Conservation (phyloP, 2,329 filamentous ascomycete species). For the Elsinoe australis region DNA sequence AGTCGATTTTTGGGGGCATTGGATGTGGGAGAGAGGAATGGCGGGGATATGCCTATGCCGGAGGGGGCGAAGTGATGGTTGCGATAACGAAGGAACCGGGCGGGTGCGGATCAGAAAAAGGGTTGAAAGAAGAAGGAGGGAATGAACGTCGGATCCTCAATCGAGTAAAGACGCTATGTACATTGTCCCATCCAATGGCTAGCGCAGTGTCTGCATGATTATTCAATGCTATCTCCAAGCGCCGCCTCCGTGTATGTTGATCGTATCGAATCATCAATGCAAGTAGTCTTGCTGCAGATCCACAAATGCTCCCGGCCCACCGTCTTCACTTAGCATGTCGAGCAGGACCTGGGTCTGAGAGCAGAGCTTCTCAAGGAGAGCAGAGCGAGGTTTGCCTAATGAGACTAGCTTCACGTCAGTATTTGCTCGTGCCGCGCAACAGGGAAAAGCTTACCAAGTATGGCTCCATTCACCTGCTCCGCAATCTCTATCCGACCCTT, state of each 20-base stretch:
- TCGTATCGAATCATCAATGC: background rate
- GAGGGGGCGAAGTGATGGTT: constrained; percentile 10
- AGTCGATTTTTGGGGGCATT: constrained; percentile 33
- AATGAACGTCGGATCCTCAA: background rate
- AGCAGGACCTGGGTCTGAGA: constrained; percentile 81
- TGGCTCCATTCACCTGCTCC: constrained; percentile 89
- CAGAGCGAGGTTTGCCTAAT: constrained; percentile 78
- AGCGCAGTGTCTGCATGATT: constrained; percentile 1
- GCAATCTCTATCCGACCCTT: constrained; percentile 70
- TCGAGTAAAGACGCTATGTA: constrained; percentile 5
- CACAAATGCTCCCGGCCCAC: constrained; percentile 75
- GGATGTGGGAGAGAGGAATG: constrained; percentile 35
- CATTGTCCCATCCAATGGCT: background rate
- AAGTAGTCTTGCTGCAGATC: constrained; percentile 36
- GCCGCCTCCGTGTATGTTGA: too few relatives aligned
- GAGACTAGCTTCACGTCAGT: constrained; percentile 54
- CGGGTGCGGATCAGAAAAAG: too few relatives aligned
- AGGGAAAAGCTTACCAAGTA: constrained; percentile 59
- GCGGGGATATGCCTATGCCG: constrained; percentile 30
- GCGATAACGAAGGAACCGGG: too few relatives aligned
- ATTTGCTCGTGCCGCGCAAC: constrained; percentile 12
- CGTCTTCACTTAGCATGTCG: constrained; percentile 61
- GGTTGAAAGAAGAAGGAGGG: background rate
- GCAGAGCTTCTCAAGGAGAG: constrained; percentile 75
- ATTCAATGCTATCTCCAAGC: background rate